Evolutionary conservation across 169 alveolate genomes (phyloP).

Genomic region (Amoebophrya sp.): DNA sequence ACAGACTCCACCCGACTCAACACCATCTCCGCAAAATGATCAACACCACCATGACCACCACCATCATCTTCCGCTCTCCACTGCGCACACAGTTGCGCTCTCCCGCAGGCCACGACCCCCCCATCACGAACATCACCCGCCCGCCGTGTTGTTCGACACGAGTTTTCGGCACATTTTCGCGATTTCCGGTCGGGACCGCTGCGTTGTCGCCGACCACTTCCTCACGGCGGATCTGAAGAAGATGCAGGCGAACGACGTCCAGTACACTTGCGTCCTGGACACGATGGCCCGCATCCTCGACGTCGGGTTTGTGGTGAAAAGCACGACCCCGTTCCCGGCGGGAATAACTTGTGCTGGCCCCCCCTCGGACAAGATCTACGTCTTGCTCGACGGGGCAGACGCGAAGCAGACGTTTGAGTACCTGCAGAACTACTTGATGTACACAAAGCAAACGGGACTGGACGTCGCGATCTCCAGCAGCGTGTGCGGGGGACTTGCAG

Average conservation of each 20-base stretch:
- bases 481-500: background rate
- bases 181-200: background rate
- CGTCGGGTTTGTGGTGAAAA: background rate
- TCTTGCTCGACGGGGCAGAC: background rate
- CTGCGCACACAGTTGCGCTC: no score
- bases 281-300: background rate
- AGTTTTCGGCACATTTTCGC: background rate
- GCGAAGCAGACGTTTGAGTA: background rate
- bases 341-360: background rate
- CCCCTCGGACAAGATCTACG: background rate
- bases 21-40: no score
- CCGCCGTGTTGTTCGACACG: background rate
- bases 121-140: no score
- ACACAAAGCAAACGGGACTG: background rate
- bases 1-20: no score
- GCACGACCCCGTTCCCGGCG: background rate
- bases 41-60: no score
- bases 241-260: background rate
- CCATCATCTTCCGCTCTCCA: no score
- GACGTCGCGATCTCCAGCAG: background rate
- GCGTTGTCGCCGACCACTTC: background rate
- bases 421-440: background rate
- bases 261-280: background rate
- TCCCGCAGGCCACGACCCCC: no score
- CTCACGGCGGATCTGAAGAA: background rate